phyloP scores from a whole-genome alignment of 768 basidiomycete species.

The Agaricus blazei region DNA sequence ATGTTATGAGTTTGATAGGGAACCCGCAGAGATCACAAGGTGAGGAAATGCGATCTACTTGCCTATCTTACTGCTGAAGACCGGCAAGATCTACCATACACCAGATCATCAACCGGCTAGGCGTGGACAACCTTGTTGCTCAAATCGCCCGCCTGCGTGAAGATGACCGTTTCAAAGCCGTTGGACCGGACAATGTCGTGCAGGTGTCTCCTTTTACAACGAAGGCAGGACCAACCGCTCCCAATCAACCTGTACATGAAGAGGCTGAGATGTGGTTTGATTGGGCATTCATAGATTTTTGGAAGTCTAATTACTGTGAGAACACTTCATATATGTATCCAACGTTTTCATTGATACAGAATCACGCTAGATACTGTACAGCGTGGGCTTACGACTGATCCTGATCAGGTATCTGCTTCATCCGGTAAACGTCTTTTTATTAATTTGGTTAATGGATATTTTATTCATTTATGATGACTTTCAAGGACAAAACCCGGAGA shows the following conservation, averaged over 20 bases:
- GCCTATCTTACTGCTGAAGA: neutral
- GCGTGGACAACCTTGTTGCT: conserved; percentile 83
- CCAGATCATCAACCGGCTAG: conserved; percentile 85
- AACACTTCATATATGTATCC: neutral
- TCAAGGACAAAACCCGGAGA: conserved; percentile 66
- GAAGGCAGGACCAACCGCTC: conserved; percentile 22
- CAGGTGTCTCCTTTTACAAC: conserved; percentile 42
- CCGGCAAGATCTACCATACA: conserved; percentile 68
- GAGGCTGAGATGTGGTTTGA: conserved; percentile 96
- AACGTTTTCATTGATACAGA: neutral
- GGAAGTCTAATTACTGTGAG: conserved; percentile 97
- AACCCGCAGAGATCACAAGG: conserved; percentile 96
- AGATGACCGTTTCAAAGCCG: conserved; percentile 87
- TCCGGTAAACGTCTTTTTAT: conserved; percentile 38
- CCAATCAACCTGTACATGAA: conserved; percentile 39
- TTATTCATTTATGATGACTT: conserved; percentile 5
- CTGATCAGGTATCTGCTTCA: conserved; percentile 56
- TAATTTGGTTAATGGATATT: conserved; percentile 1
- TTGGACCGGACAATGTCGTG: conserved; percentile 83
- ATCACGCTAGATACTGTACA: conserved; percentile 62
- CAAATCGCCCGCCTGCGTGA: conserved; percentile 86
- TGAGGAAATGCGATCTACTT: conserved; percentile 18
- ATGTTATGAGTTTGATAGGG: conserved; percentile 95
- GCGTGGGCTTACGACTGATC: conserved; percentile 64
- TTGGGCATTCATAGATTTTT: conserved; percentile 97